phyloP scores from a whole-genome alignment of 2,329 filamentous ascomycete genomes.

The Allantophomopsis cytisporea region DNA sequence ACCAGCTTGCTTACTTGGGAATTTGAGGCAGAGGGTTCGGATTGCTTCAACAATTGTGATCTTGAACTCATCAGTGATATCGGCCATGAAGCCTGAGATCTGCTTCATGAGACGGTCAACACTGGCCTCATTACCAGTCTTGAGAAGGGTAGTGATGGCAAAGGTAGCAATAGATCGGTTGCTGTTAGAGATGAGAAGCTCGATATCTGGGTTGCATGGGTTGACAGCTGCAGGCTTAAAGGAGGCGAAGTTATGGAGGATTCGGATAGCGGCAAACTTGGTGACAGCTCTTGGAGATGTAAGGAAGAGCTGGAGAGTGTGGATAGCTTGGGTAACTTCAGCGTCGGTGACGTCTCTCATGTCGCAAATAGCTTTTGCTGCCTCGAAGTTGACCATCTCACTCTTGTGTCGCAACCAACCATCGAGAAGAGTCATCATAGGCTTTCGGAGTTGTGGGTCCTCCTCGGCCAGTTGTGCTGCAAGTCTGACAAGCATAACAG shows the following conservation, averaged over 20 bases:
- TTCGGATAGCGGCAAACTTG: slow-evolving; percentile 93
- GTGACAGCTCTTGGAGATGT: slow-evolving; percentile 91
- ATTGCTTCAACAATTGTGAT: slow-evolving; percentile 99
- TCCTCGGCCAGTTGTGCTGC: slow-evolving; percentile 92
- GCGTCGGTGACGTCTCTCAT: slow-evolving; percentile 86
- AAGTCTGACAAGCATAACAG: slow-evolving; percentile 82
- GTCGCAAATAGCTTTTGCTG: slow-evolving; percentile 93
- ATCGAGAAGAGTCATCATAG: slow-evolving; percentile 95
- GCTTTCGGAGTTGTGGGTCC: slow-evolving; percentile 74
- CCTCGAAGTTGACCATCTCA: slow-evolving; percentile 99
- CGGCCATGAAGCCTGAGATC: slow-evolving; percentile 95
- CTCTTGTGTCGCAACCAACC: slow-evolving; percentile 97
- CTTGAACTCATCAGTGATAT: slow-evolving; percentile 99
- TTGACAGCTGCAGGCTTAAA: slow-evolving; percentile 92
- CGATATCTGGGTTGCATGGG: slow-evolving; percentile 93
- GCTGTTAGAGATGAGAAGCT: slow-evolving; percentile 89
- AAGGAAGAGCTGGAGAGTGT: slow-evolving; percentile 91
- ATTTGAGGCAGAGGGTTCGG: slow-evolving; percentile 90
- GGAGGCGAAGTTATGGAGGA: slow-evolving; percentile 89
- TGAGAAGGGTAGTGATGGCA: slow-evolving; percentile 92
- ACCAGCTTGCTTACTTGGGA: slow-evolving; percentile 93
- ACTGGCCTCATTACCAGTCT: slow-evolving; percentile 95
- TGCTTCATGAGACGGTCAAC: slow-evolving; percentile 98
- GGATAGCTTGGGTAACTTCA: slow-evolving; percentile 83
- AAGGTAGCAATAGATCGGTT: slow-evolving; percentile 98